Conservation (phyloP, 1,284 basidiomycete genomes). For the Athelia sp. region DNA sequence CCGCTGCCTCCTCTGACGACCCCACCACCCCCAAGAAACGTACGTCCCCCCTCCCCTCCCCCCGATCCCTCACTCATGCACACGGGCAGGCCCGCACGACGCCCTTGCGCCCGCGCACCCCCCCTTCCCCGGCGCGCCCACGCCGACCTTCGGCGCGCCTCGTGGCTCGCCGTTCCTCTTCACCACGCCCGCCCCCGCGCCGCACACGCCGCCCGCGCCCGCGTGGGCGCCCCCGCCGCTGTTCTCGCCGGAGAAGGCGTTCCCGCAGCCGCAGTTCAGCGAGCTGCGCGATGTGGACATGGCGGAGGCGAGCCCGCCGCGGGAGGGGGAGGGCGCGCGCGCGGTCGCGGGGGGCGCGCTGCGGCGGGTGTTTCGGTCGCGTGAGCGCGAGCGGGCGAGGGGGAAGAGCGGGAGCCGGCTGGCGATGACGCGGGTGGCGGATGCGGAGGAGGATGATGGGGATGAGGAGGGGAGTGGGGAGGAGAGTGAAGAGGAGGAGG, state of each 20-base stretch:
- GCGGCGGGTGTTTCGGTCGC: slow-evolving; percentile 60
- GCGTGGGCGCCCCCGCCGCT: slow-evolving; percentile 61
- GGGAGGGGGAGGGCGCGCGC: slow-evolving; percentile 37
- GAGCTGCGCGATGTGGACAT: slow-evolving; percentile 69
- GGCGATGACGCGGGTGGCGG: slow-evolving; percentile 5
- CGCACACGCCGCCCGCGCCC: slow-evolving; percentile 40
- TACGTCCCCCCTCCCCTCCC: slow-evolving; percentile 33
- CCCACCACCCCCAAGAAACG: slow-evolving; percentile 58
- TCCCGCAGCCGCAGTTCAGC: slow-evolving; percentile 35
- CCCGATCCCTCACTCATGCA: too few species aligned
- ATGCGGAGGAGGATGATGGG: slow-evolving; percentile 20
- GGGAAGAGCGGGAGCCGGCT: slow-evolving; percentile 22
- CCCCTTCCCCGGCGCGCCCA: slow-evolving; percentile 34
- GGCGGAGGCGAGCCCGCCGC: slow-evolving; percentile 62
- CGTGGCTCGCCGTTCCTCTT: slow-evolving; percentile 69
- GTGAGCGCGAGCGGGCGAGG: slow-evolving; percentile 50
- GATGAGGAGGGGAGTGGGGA: slow-evolving; percentile 40
- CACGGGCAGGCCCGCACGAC: slow-evolving; percentile 49
- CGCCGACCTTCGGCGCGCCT: slow-evolving; percentile 56
- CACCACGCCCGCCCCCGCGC: slow-evolving; percentile 45
- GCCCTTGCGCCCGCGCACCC: slow-evolving; percentile 43
- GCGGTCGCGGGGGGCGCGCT: slow-evolving; percentile 64
- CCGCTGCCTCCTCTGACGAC: slow-evolving; percentile 27
- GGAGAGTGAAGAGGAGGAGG: slow-evolving; percentile 32
- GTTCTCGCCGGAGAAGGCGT: slow-evolving; percentile 55